Base-by-base conservation (phyloP, 768 basidiomycete genomes). In the Russula virescens region DNA sequence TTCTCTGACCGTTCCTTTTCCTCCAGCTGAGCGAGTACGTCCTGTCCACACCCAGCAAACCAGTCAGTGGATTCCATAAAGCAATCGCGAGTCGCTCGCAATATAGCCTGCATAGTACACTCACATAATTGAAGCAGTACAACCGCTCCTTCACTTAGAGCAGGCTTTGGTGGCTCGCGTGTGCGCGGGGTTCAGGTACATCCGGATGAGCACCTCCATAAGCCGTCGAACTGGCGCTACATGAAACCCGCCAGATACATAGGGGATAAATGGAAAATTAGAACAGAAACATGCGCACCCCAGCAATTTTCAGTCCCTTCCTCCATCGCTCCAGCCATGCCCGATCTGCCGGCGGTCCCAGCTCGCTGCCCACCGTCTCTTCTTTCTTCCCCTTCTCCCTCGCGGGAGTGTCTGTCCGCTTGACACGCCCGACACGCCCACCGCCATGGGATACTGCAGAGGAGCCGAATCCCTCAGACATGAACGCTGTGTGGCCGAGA, bases 181-280 rank as follows among this genome's bases (percentile, higher is more conserved):
- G 69, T 95, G 87, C 3, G 74, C 69, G 5, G 82, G 78, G 67
- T 94, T 84, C 64, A 96, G 75, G 38, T 84, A 82, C 58, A 84
- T 72, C 65, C 94, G 79, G 55, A 91, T 83, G 26, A 97, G 77
- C 91, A 97, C 97, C 75, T 99, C 97, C 43, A 91, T 75, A 25
- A 98, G 80, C 34, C 97, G 84, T 90, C 81, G 75, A 96, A 99
- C 80, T 99, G 97, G 50, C 97, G 86, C 94, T 97, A 69, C 3
- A 19, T 26, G 8, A 13, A 7, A 21, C 28, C 5, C 25, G 43
- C 54, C 56, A 43, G 28, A 35, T 23, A 23, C 6, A 10, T 5
- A 9, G 43, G 18, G 48, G 18, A 31, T 8, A 19, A 26, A 45
- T n/a, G n/a, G n/a, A n/a, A n/a, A n/a, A n/a, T n/a, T n/a, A n/a